phyloP scores from a whole-genome alignment of 139 green algal species.

The Pleodorina starrii region DNA sequence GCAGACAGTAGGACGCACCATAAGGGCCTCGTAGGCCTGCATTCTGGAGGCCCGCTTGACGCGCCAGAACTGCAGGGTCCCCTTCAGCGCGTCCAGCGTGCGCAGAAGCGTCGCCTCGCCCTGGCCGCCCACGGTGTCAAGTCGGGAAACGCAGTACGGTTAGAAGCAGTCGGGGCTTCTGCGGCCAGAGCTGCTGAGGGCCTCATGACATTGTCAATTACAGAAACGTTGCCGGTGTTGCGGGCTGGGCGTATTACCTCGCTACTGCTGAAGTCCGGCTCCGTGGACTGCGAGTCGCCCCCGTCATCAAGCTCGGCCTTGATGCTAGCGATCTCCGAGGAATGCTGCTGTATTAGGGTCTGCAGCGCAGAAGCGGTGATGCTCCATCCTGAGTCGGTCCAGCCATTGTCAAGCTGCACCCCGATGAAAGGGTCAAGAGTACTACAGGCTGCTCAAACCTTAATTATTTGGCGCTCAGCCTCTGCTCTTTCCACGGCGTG shows the following conservation, averaged over 20 bases:
- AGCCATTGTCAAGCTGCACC: too few species aligned
- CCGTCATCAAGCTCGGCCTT: conserved; percentile 27
- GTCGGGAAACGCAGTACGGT: too few species aligned
- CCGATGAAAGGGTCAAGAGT: too few species aligned
- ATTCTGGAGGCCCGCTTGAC: background rate
- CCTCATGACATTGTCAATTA: too few species aligned
- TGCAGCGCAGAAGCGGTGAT: too few species aligned
- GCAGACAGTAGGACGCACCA: conserved; percentile 17
- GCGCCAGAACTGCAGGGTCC: conserved; percentile 37
- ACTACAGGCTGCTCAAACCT: background rate
- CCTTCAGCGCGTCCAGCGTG: conserved; percentile 7
- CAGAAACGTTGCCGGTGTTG: too few species aligned
- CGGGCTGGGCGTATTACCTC: too few species aligned
- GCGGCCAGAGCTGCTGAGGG: too few species aligned
- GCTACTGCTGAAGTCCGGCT: background rate
- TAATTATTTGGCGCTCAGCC: background rate
- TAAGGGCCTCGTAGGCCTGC: conserved; percentile 40
- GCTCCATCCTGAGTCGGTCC: too few species aligned
- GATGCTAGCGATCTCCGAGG: conserved; percentile 18
- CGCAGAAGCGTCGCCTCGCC: conserved; percentile 39
- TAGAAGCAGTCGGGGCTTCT: too few species aligned
- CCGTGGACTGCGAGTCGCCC: background rate
- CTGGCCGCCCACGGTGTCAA: background rate
- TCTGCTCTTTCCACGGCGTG: conserved; percentile 15
- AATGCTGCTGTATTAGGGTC: conserved; percentile 21